Percentiles rank a stretch among this genome's conserved stretches.
Evolutionary conservation across 164 flowering plant species (phyloP).

Genomic region (Magnolia kwangsiensis): DNA sequence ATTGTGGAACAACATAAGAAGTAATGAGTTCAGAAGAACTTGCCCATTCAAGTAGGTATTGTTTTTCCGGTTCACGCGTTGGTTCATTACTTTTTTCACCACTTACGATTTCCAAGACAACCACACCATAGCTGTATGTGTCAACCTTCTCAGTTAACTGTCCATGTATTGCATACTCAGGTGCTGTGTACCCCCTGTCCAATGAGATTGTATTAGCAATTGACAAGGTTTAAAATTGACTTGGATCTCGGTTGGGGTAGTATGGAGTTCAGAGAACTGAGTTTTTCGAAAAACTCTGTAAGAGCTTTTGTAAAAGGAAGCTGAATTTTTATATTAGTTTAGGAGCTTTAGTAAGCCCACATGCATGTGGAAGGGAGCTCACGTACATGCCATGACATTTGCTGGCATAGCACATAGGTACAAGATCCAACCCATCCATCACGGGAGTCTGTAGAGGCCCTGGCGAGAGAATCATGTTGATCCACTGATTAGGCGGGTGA

Average conservation of each 20-base stretch:
- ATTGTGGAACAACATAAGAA: background rate
- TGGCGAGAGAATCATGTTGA: no score
- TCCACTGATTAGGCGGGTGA: no score
- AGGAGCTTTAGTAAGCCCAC: background rate
- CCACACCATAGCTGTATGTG: constrained; percentile 54
- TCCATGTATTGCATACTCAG: constrained; percentile 63
- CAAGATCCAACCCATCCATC: no score
- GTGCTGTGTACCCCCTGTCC: constrained; percentile 43
- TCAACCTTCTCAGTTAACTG: constrained; percentile 57
- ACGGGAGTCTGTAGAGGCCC: no score
- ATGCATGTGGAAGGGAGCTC: no score
- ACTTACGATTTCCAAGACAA: constrained; percentile 54
- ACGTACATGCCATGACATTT: no score
- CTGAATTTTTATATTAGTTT: no score
- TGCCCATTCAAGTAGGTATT: constrained; percentile 59
- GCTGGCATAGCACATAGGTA: no score
- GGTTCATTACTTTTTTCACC: constrained; percentile 40
- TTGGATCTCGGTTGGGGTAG: background rate
- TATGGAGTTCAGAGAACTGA: background rate
- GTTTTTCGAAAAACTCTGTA: background rate
- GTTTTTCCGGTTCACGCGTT: constrained; percentile 22
- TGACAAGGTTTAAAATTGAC: background rate
- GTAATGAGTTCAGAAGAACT: background rate
- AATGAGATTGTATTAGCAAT: background rate
- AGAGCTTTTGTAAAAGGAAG: background rate